Conservation (phyloP, 495 filamentous ascomycete species). For the Penicillium flavigenum region DNA sequence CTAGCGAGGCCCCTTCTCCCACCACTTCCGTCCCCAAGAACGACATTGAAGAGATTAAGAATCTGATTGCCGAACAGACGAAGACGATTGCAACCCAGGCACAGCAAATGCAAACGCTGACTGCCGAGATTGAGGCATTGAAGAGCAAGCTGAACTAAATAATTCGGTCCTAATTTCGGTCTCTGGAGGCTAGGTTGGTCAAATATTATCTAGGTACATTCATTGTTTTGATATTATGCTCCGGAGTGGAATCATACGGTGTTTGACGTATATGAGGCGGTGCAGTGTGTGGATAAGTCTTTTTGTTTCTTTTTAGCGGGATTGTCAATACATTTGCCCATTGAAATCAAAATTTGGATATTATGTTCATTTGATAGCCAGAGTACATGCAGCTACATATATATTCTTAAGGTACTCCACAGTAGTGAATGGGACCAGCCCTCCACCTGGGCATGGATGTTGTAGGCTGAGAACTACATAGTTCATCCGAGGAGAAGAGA, state of each 20-base stretch:
- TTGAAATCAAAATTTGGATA: conserved; percentile 12
- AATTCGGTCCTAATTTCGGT: not conserved
- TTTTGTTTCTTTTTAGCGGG: conserved; percentile 26
- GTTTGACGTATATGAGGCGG: conserved; percentile 20
- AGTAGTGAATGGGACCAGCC: not conserved
- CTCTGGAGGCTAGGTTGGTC: not conserved
- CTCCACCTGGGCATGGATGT: not conserved
- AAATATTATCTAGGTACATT: conserved; percentile 1
- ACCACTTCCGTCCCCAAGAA: conserved; percentile 29
- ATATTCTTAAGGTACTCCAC: not conserved
- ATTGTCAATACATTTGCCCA: conserved; percentile 32
- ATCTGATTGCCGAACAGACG: conserved; percentile 46
- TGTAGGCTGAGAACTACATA: not conserved
- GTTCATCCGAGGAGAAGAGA: not conserved
- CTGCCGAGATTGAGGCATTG: conserved; percentile 47
- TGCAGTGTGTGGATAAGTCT: conserved; percentile 26
- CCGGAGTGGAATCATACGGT: conserved; percentile 10
- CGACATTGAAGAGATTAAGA: conserved; percentile 48
- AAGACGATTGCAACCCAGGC: conserved; percentile 47
- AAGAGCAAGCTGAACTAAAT: conserved; percentile 44
- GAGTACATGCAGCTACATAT: too few species aligned
- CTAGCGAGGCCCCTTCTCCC: conserved; percentile 21
- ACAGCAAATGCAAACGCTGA: conserved; percentile 44
- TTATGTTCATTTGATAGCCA: not conserved
- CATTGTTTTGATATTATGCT: not conserved